These are phyloP conservation scores for Cystobasidiaceae sp. DNA, from an alignment of 1,284 basidiomycete genomes.

Conservation along the genomic window DNA sequence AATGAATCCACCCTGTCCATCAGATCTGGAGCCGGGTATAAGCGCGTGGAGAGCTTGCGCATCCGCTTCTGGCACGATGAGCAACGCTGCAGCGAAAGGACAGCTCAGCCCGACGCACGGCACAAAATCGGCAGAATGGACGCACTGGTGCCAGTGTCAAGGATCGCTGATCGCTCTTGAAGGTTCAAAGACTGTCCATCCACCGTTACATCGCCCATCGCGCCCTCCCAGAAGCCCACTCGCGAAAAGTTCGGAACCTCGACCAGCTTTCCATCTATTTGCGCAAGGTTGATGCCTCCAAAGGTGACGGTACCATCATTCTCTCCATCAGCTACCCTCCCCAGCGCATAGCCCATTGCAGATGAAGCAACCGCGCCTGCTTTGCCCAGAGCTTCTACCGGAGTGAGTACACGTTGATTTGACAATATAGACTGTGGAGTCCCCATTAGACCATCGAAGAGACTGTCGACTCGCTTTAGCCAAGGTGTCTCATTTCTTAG, in stretches of 20 bases:
- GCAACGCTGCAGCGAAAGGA: conserved; percentile 47
- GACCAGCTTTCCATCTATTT: conserved; percentile 54
- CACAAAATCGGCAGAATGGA: neutral
- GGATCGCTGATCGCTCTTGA: conserved; percentile 61
- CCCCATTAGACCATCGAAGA: conserved; percentile 75
- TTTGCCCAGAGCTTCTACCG: conserved; percentile 65
- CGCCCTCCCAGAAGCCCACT: conserved; percentile 67
- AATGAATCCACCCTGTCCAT: conserved; percentile 56
- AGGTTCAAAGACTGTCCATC: conserved; percentile 57
- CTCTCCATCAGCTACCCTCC: conserved; percentile 61
- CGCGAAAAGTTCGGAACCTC: conserved; percentile 44
- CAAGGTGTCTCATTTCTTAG: no score
- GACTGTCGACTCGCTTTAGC: no score
- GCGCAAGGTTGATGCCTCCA: conserved; percentile 66
- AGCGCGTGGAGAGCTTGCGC: conserved; percentile 57
- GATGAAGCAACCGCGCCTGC: conserved; percentile 60
- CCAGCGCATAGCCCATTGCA: conserved; percentile 75
- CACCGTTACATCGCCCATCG: conserved; percentile 57
- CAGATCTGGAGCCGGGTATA: conserved; percentile 56
- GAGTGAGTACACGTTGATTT: conserved; percentile 61
- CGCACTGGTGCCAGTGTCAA: conserved; percentile 63
- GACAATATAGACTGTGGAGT: conserved; percentile 67
- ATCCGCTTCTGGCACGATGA: conserved; percentile 47
- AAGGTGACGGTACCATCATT: conserved; percentile 72
- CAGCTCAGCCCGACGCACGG: neutral